Conservation (phyloP, 345 rosid species). For the Chamaenerion angustifolium region DNA sequence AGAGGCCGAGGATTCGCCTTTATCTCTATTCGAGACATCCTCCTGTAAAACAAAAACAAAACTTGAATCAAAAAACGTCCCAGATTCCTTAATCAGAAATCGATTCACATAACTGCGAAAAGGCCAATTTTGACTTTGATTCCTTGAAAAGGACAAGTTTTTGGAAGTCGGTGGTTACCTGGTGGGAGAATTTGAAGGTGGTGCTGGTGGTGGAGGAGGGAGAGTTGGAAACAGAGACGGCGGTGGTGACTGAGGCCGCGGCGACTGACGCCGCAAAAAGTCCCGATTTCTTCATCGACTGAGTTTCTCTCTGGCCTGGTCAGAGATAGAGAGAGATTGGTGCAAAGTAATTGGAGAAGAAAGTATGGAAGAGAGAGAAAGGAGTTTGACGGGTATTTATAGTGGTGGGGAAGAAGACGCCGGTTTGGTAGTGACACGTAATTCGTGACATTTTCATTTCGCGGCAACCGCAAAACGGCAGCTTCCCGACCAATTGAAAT, state of each 20-base stretch:
- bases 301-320: not conserved
- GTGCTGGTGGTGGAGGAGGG: constrained; percentile 5
- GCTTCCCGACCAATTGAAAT: not conserved
- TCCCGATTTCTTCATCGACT: constrained; percentile 12
- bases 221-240: constrained; percentile 6
- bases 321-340: not conserved
- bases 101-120: too few species aligned
- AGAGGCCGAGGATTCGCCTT: not conserved
- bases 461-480: constrained; percentile 5
- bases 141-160: too few species aligned
- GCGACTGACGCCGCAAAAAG: constrained; percentile 11
- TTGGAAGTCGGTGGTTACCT: constrained; percentile 1
- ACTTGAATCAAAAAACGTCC: not conserved
- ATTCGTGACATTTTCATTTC: not conserved
- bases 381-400: not conserved
- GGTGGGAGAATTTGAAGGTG: constrained; percentile 7
- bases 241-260: constrained; percentile 10
- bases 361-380: not conserved
- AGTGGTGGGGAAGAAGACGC: too few species aligned
- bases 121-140: too few species aligned
- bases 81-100: too few species aligned
- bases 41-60: not conserved
- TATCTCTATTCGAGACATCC: not conserved
- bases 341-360: not conserved
- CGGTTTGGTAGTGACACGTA: not conserved